Evolutionary conservation across 495 filamentous ascomycete genomes (phyloP).

Genomic region (Parathielavia hyrcaniae): DNA sequence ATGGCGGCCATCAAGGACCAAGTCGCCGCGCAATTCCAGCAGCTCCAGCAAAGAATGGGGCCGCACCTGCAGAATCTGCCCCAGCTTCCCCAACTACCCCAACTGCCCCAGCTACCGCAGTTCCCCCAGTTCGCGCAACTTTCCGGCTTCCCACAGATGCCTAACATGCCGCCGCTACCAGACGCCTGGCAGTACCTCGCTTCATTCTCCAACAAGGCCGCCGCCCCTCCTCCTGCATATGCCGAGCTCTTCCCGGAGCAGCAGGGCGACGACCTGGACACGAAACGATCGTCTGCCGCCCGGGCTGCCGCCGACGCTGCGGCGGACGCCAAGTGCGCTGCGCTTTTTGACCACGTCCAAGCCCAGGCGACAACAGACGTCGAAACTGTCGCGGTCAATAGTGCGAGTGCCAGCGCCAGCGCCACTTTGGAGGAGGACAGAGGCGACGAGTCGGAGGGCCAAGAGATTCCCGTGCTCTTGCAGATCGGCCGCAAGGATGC

Average conservation of each 20-base stretch:
- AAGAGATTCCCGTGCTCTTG: constrained; percentile 39
- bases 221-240: constrained; percentile 64
- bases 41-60: constrained; percentile 64
- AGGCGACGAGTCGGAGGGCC: constrained; percentile 5
- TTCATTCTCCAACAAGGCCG: constrained; percentile 34
- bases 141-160: constrained; percentile 27
- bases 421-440: constrained; percentile 16
- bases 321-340: constrained; percentile 61
- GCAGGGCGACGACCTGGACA: constrained; percentile 32
- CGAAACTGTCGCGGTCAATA: constrained; percentile 9
- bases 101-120: constrained; percentile 31
- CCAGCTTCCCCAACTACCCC: constrained; percentile 24
- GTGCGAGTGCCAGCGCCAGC: no score
- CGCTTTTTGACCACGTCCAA: constrained; percentile 47
- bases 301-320: constrained; percentile 59
- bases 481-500: constrained; percentile 47
- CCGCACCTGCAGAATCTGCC: constrained; percentile 34
- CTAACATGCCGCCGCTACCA: constrained; percentile 54
- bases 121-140: constrained; percentile 25
- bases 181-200: constrained; percentile 68
- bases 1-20: constrained; percentile 72
- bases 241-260: constrained; percentile 65
- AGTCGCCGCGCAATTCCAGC: constrained; percentile 68
- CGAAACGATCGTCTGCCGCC: constrained; percentile 56
- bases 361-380: constrained; percentile 14